Base-by-base conservation (phyloP, 768 basidiomycete genomes). In the Leucocoprinus leucothites region DNA sequence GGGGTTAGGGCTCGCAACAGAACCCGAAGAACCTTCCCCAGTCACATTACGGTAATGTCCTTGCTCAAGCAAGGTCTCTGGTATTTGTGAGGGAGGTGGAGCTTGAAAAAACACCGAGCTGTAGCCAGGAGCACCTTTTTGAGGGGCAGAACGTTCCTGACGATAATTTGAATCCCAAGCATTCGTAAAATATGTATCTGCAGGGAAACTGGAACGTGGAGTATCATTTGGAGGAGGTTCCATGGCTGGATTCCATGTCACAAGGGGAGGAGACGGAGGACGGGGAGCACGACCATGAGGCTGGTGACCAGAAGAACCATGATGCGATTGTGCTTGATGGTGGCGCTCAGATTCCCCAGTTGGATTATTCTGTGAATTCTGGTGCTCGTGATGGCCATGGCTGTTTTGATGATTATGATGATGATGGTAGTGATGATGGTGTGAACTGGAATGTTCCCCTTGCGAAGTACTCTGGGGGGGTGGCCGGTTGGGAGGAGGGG, bases 101-200 rank as follows among this genome's bases (percentile, higher is more conserved):
- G 84, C 73, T 48, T 79, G 69, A 70, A 91, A 90, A 61, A 90
- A 80, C 1, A 74, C 68, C 14, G 77, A 69, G 16, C 76, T 69
- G 31, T 67, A 60, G 22, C 61, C 60, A 1, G 50, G 40, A 14
- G 58, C 55, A 18, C 31, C 49, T 21, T 45, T 47, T 31, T 48
- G 57, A 7, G 43, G 11, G 9, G 13, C 21, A 11, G 21, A 13
- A 43, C 14, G 38, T 38, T 40, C 49, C 48, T 59, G 67, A 49
- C 60, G 57, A 55, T 75, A 71, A 53, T 64, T 51, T 31, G 71
- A 71, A 65, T 98, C 94, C 96, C 95, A 98, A 25, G 84, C 78
- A 65, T 95, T 93, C 34, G 85, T 78, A 67, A 89, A 96, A 67
- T 90, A 88, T 0, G 87, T 86, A 57, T 87, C 81, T 28, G 80